These are phyloP conservation scores for Pyrenula massariospora DNA, from an alignment of 495 filamentous ascomycete genomes.

Conservation along the genomic window DNA sequence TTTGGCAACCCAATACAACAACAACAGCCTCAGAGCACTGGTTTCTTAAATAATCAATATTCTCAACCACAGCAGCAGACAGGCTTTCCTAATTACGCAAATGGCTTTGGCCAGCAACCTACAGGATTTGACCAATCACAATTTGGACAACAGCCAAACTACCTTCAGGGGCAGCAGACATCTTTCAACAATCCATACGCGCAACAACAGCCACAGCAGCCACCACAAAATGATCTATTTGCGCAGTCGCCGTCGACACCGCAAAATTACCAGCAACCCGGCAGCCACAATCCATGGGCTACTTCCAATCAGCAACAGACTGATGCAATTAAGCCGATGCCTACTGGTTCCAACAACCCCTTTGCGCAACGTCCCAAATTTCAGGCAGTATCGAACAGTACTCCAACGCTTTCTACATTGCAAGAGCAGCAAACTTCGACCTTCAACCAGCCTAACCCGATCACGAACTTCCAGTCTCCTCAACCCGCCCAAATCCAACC, in stretches of 20 bases:
- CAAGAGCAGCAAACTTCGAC: conserved; percentile 57
- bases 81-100: conserved; percentile 54
- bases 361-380: conserved; percentile 58
- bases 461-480: conserved; percentile 37
- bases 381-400: conserved; percentile 27
- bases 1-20: conserved; percentile 82
- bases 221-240: conserved; percentile 24
- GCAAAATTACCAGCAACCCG: conserved; percentile 51
- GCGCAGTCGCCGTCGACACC: conserved; percentile 32
- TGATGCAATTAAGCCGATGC: conserved; percentile 35
- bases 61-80: conserved; percentile 60
- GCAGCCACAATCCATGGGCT: conserved; percentile 73
- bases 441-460: conserved; percentile 38
- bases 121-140: conserved; percentile 49
- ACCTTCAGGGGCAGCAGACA: conserved; percentile 42
- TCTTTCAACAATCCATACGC: conserved; percentile 65
- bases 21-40: conserved; percentile 66
- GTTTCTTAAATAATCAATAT: conserved; percentile 78
- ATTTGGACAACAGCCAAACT: conserved; percentile 41
- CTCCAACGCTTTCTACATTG: conserved; percentile 40
- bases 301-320: conserved; percentile 28
- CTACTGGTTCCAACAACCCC: conserved; percentile 93
- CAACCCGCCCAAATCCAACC: conserved; percentile 25
- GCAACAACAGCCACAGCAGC: conserved; percentile 37
- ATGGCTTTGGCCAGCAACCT: conserved; percentile 53